Evolutionary conservation across 2,329 filamentous ascomycete species (phyloP), one percentile per base, ranked within the genome.

Genomic region (Claviceps maximensis): DNA sequence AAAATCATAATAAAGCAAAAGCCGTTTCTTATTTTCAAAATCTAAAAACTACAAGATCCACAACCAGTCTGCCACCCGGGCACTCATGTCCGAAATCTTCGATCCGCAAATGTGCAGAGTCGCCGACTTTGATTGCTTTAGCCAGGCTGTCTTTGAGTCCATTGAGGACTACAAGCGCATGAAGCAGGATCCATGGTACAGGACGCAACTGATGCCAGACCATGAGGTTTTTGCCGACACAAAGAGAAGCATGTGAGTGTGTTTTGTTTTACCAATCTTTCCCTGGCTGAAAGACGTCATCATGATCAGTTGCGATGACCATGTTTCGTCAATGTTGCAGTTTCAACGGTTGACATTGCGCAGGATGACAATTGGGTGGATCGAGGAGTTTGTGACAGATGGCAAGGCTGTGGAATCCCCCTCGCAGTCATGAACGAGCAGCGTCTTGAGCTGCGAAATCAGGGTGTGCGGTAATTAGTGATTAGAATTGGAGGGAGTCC

Each of bases 191-290:
- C 70, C 73, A 2, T 74, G 63, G 63, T 77, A 74, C 57, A 71
- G 72, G 61, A 58, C 73, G 56, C 63, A 72, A 53, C 55, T 77
- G 19, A 57, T 68, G 0, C 58, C 59, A 2, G 74, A 77, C 57
- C 73, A 76, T 60, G 70, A 73, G 57, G 71, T 72, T 3, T 76
- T 76, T 62, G 74, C 73, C 0, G 74, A 77, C 58, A 74, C 71
- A 1, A 70, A 70, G 57, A 64, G 63, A 54, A 74, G 71, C 53
- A 71, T 55, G 56, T 54, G 25, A 53, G 51, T 54, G 29, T 21
- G 40, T 42, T 19, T 12, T 21, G 3, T 12, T 13, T 23, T 23
- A n/a, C n/a, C n/a, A n/a, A n/a, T n/a, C n/a, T n/a, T n/a, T n/a
- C n/a, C n/a, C n/a, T n/a, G n/a, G n/a, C n/a, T n/a, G n/a, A n/a